phyloP scores from a whole-genome alignment of 192 early-diverging fungal genomes.

The Backusella mclennaniae region DNA sequence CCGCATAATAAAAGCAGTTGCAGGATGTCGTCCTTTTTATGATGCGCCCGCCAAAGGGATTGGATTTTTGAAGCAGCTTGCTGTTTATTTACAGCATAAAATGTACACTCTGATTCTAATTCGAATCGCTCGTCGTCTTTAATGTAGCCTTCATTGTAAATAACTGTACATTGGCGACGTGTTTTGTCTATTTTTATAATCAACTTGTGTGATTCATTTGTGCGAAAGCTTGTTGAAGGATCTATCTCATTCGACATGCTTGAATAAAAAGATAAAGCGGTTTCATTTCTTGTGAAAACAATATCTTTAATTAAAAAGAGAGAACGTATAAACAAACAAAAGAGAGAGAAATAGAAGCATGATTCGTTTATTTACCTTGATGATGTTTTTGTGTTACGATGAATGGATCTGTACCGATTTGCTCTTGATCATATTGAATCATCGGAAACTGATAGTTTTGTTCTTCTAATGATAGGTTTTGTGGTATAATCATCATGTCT shows the following conservation, averaged over 20 bases:
- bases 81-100: neutral
- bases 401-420: neutral
- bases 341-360: neutral
- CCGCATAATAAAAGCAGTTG: neutral
- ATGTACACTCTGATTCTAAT: conserved; percentile 1
- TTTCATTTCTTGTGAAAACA: neutral
- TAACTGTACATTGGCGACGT: neutral
- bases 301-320: neutral
- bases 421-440: neutral
- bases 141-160: neutral
- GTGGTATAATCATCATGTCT: neutral
- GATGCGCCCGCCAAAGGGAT: neutral
- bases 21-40: neutral
- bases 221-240: neutral
- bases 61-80: neutral
- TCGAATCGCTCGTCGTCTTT: neutral
- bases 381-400: neutral
- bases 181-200: neutral
- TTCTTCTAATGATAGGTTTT: neutral
- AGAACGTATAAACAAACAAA: neutral
- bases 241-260: neutral
- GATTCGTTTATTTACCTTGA: neutral
- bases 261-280: neutral
- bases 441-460: conserved; percentile 1
- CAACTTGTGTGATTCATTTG: neutral